phyloP scores from a whole-genome alignment of 441 rosid species.

The Eugenia klotzschiana region DNA sequence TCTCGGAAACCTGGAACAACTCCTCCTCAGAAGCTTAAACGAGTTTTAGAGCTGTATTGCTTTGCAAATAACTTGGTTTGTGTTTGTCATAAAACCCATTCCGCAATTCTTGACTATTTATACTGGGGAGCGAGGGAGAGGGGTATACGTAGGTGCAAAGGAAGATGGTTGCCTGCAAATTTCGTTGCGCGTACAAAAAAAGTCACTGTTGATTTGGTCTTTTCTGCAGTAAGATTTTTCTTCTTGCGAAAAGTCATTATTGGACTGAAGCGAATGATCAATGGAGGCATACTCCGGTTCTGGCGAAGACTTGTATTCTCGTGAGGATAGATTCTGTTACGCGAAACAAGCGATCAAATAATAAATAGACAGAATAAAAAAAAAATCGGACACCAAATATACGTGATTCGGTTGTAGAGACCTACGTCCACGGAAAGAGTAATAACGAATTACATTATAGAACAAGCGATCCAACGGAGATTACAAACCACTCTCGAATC shows the following conservation, averaged over 20 bases:
- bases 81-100: neutral
- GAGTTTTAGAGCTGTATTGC: neutral
- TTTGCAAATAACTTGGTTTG: neutral
- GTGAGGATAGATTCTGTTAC: too few species aligned
- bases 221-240: neutral
- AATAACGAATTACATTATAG: too few species aligned
- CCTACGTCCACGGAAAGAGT: too few species aligned
- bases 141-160: accelerated
- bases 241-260: neutral
- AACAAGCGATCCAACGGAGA: too few species aligned
- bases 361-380: too few species aligned
- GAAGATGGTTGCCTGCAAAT: neutral
- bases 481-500: too few species aligned
- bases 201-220: neutral
- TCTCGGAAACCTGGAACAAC: neutral
- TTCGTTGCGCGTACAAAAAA: neutral
- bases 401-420: too few species aligned
- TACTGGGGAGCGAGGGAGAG: neutral
- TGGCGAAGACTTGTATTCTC: too few species aligned
- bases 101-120: neutral
- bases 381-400: too few species aligned
- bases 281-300: neutral
- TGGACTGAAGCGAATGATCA: neutral
- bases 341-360: too few species aligned
- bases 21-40: neutral